phyloP scores from a whole-genome alignment of 768 basidiomycete genomes.

The Calocybe indica region DNA sequence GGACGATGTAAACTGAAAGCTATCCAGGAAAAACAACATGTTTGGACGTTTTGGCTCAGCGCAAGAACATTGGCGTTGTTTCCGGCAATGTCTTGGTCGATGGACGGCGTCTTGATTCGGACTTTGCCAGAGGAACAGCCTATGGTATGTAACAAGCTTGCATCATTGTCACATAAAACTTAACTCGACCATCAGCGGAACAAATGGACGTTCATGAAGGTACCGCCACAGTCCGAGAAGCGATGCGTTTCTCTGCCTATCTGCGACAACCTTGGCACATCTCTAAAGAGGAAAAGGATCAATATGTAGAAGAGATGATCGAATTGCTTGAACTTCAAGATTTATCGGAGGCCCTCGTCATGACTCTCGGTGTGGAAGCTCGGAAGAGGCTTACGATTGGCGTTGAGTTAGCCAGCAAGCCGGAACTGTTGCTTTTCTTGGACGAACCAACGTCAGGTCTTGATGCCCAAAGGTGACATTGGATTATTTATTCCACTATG shows the following conservation, averaged over 20 bases:
- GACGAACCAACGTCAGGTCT: constrained; percentile 45
- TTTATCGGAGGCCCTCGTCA: constrained; percentile 76
- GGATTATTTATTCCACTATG: constrained; percentile 20
- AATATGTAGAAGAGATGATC: constrained; percentile 79
- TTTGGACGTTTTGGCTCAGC: constrained; percentile 66
- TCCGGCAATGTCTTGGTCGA: constrained; percentile 61
- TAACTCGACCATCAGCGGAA: constrained; percentile 41
- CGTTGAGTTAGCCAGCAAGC: constrained; percentile 87
- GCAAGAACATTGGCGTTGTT: constrained; percentile 67
- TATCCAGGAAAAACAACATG: constrained; percentile 66
- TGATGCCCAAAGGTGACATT: constrained; percentile 34
- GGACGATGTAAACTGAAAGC: not conserved
- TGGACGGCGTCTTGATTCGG: constrained; percentile 51
- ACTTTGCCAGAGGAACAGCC: constrained; percentile 61
- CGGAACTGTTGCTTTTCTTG: constrained; percentile 68
- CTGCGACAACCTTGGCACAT: constrained; percentile 71
- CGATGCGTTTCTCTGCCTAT: constrained; percentile 80
- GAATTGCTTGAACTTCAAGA: constrained; percentile 82
- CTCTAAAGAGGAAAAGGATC: constrained; percentile 66
- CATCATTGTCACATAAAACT: constrained; percentile 15
- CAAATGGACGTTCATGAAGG: constrained; percentile 87
- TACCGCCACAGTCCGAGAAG: constrained; percentile 79
- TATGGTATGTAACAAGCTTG: constrained; percentile 46
- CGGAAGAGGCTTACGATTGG: constrained; percentile 88
- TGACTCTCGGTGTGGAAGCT: constrained; percentile 59